A percentile compares a stretch with the other conserved stretches of the same genome.
phyloP scores from a whole-genome alignment of 2,329 filamentous ascomycete genomes.

The Pseudocercospora eumusae region DNA sequence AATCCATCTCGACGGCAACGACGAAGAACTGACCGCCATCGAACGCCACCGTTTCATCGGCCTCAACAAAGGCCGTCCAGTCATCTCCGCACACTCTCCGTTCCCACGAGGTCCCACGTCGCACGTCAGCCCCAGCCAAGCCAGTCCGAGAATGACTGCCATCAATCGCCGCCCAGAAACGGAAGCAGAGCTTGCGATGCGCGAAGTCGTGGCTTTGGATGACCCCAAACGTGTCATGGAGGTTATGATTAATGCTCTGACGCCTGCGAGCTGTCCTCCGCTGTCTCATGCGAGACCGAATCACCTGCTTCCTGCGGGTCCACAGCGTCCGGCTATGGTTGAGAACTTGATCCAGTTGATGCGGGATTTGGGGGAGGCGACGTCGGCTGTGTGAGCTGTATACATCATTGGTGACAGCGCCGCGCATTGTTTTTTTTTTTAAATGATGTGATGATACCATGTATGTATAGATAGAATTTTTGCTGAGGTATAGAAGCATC shows the following conservation, averaged over 20 bases:
- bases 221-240: constrained; percentile 27
- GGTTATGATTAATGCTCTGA: constrained; percentile 26
- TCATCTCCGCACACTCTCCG: constrained; percentile 23
- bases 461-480: too few species aligned
- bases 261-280: constrained; percentile 24
- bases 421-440: too few species aligned
- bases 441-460: too few species aligned
- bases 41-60: constrained; percentile 29
- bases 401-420: background rate
- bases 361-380: constrained; percentile 27
- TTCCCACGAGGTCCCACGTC: constrained; percentile 18
- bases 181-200: constrained; percentile 14
- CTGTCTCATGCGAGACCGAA: constrained; percentile 7
- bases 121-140: constrained; percentile 13
- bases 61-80: constrained; percentile 25
- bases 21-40: constrained; percentile 21
- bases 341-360: constrained; percentile 29
- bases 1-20: constrained; percentile 26
- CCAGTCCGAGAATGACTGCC: constrained; percentile 12
- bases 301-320: constrained; percentile 9
- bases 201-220: constrained; percentile 22
- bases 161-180: constrained; percentile 18
- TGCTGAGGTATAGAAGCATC: too few species aligned
- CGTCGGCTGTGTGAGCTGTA: constrained; percentile 18
- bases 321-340: constrained; percentile 28